Conservation (phyloP, 148 eudicot species). For the Amaranthus cruentus region DNA sequence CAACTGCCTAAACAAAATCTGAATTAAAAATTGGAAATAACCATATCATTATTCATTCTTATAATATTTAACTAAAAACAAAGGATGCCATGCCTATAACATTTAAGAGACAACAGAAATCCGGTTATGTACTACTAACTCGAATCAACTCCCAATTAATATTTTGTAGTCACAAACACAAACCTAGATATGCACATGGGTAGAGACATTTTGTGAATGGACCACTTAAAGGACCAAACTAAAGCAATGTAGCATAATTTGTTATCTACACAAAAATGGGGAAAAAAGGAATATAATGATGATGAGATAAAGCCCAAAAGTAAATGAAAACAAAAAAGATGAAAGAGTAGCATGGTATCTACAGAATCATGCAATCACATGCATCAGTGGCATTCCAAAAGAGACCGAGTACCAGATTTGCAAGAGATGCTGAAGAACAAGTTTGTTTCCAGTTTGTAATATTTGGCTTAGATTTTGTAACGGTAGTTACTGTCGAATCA, state of each 20-base stretch:
- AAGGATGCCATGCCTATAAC: constrained; percentile 2
- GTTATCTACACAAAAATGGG: too few relatives aligned
- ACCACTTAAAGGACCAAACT: too few relatives aligned
- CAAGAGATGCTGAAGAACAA: neutral
- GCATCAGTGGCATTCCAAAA: neutral
- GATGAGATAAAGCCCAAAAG: too few relatives aligned
- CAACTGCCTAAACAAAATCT: too few relatives aligned
- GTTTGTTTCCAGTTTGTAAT: neutral
- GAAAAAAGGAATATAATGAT: too few relatives aligned
- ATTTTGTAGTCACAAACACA: too few relatives aligned
- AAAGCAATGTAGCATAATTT: too few relatives aligned
- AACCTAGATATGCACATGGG: too few relatives aligned
- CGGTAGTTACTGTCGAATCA: neutral
- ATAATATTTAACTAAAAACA: neutral
- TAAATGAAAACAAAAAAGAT: too few relatives aligned
- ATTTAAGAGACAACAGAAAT: neutral
- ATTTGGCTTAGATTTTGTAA: neutral
- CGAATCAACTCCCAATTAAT: neutral
- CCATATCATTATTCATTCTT: neutral
- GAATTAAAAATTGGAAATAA: neutral
- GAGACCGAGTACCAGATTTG: neutral
- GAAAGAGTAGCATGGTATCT: too few relatives aligned
- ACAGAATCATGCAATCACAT: neutral
- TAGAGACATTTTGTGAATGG: too few relatives aligned
- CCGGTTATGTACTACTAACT: too few relatives aligned